These are phyloP conservation scores for Exophiala bonariae DNA, from an alignment of 2,329 filamentous ascomycete species.

Conservation along the genomic window DNA sequence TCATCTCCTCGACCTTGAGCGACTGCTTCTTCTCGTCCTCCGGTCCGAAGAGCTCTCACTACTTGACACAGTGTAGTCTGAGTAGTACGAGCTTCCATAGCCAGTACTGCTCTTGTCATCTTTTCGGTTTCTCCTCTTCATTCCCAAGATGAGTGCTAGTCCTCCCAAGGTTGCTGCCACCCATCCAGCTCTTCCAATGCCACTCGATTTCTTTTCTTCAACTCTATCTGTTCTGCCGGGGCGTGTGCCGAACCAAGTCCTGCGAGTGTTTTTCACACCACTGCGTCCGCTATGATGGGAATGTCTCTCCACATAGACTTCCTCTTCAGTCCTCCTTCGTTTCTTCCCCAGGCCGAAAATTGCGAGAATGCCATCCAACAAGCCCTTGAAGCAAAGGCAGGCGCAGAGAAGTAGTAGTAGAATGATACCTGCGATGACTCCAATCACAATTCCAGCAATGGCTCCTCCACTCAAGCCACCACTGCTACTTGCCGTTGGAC, in stretches of 20 bases:
- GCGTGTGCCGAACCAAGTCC: constrained; percentile 42
- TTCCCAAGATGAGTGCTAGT: constrained; percentile 45
- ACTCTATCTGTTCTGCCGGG: constrained; percentile 35
- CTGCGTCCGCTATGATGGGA: constrained; percentile 27
- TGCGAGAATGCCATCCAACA: constrained; percentile 40
- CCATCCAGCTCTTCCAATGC: constrained; percentile 40
- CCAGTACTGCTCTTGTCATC: constrained; percentile 41
- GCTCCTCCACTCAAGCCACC: constrained; percentile 49
- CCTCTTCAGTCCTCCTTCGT: constrained; percentile 34
- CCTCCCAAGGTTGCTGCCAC: constrained; percentile 45
- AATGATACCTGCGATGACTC: constrained; percentile 46
- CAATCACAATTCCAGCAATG: constrained; percentile 54
- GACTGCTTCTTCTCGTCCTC: constrained; percentile 34
- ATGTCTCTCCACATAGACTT: constrained; percentile 38
- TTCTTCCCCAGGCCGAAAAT: constrained; percentile 42
- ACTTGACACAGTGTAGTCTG: constrained; percentile 43
- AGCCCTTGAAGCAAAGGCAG: constrained; percentile 44
- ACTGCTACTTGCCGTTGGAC: constrained; percentile 31
- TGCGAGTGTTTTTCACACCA: constrained; percentile 9
- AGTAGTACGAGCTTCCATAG: constrained; percentile 39
- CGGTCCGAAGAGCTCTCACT: constrained; percentile 44
- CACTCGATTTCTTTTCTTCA: constrained; percentile 36
- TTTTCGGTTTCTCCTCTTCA: constrained; percentile 40
- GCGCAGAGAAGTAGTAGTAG: constrained; percentile 46
- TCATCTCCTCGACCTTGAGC: constrained; percentile 27